Conservation (phyloP, 2,329 filamentous ascomycete species). For the Karstenula rhodostoma region DNA sequence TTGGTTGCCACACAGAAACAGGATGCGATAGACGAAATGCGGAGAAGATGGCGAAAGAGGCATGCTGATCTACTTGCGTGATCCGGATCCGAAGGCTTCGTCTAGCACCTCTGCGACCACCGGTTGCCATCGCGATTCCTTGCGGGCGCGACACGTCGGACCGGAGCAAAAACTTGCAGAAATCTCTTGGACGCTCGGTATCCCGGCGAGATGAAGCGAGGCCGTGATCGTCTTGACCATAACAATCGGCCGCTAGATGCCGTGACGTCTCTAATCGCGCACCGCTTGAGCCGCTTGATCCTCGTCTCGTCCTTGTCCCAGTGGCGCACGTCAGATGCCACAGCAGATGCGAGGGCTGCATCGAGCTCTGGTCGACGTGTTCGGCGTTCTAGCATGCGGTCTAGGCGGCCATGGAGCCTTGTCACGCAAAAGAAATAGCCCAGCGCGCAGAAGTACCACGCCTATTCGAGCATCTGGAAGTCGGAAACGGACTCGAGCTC, state of each 20-base stretch:
- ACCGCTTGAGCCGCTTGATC: not conserved
- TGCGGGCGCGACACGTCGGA: not conserved
- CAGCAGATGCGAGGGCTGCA: not conserved
- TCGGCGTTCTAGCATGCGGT: constrained; percentile 2
- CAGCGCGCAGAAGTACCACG: constrained; percentile 6
- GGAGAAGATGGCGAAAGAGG: constrained; percentile 41
- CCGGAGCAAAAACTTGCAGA: not conserved
- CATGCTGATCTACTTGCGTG: constrained; percentile 19
- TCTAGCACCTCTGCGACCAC: not conserved
- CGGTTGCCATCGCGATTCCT: not conserved
- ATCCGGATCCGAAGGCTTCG: constrained; percentile 14
- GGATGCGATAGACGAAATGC: constrained; percentile 43
- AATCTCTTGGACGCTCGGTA: not conserved
- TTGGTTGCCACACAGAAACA: constrained; percentile 45
- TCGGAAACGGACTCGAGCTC: constrained; percentile 3
- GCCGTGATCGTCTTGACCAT: not conserved
- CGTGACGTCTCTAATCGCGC: constrained; percentile 5
- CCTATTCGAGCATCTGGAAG: constrained; percentile 1
- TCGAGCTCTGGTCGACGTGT: constrained; percentile 1
- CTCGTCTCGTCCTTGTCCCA: not conserved
- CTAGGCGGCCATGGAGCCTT: constrained; percentile 6
- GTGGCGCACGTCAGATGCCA: constrained; percentile 13
- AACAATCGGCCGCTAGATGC: not conserved
- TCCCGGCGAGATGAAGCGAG: not conserved
- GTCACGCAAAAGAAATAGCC: constrained; percentile 2